Percentiles rank a stretch among this genome's conserved stretches.
These are phyloP conservation scores for Sideroxylon spinosum DNA, from an alignment of 179 eudicot species.

Conservation along the genomic window DNA sequence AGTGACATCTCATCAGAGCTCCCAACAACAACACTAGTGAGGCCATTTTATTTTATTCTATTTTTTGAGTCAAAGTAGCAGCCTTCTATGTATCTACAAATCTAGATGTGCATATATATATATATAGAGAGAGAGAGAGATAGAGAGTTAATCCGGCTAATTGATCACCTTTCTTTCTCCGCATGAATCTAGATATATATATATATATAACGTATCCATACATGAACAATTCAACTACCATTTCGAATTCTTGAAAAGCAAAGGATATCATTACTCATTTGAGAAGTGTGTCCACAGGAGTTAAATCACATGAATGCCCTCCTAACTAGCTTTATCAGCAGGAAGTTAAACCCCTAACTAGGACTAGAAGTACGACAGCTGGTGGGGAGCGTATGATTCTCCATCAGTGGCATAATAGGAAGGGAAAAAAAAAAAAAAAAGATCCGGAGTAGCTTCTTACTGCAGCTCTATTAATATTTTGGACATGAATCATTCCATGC, in stretches of 20 bases:
- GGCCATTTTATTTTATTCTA: neutral
- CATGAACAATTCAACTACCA: neutral
- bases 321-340: neutral
- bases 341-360: neutral
- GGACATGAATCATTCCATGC: neutral
- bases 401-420: neutral
- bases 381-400: too few species aligned
- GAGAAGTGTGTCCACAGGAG: neutral
- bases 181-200: neutral
- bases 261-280: neutral
- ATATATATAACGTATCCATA: too few species aligned
- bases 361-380: too few species aligned
- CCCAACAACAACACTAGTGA: constrained; percentile 8
- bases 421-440: neutral
- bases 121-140: too few species aligned
- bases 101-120: too few species aligned
- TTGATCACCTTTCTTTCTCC: neutral
- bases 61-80: too few species aligned
- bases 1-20: constrained; percentile 6
- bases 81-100: too few species aligned
- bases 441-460: neutral
- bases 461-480: neutral
- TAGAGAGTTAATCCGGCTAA: too few species aligned
- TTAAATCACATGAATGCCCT: constrained; percentile 1
- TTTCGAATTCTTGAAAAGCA: neutral